These are phyloP conservation scores for Ormosia emarginata DNA, from an alignment of 306 rosid genomes.

Conservation along the genomic window DNA sequence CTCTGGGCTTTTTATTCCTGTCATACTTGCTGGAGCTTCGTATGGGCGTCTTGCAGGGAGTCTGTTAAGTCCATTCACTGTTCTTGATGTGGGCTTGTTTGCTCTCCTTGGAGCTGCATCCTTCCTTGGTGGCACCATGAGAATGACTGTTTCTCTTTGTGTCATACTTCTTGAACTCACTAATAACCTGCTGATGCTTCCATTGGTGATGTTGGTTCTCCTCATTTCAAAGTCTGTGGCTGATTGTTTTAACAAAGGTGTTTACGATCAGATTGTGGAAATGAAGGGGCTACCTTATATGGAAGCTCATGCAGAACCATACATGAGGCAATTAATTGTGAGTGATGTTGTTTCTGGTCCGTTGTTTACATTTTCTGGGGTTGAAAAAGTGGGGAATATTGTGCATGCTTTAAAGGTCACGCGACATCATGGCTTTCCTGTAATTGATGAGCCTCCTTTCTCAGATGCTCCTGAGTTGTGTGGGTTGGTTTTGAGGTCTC, in stretches of 20 bases:
- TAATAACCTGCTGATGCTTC: constrained; percentile 68
- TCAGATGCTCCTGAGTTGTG: constrained; percentile 53
- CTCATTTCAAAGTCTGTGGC: constrained; percentile 72
- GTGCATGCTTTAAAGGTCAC: constrained; percentile 47
- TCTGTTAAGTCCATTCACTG: constrained; percentile 41
- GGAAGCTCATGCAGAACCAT: constrained; percentile 78
- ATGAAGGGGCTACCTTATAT: constrained; percentile 69
- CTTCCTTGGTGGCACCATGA: constrained; percentile 90
- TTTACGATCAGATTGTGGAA: constrained; percentile 72
- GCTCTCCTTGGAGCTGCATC: constrained; percentile 87
- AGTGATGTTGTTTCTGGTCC: constrained; percentile 80
- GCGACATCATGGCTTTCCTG: constrained; percentile 71
- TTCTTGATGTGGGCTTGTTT: constrained; percentile 59
- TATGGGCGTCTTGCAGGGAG: constrained; percentile 78
- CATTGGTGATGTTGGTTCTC: constrained; percentile 73
- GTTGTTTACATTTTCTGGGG: constrained; percentile 52
- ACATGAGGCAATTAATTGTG: constrained; percentile 66
- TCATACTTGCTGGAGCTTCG: constrained; percentile 79
- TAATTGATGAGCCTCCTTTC: constrained; percentile 72
- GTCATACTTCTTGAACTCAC: constrained; percentile 88
- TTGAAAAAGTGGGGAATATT: constrained; percentile 71
- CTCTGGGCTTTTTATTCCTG: constrained; percentile 88
- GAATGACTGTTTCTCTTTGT: constrained; percentile 85
- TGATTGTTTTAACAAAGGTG: constrained; percentile 71
- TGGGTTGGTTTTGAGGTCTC: constrained; percentile 77